Base-by-base conservation (phyloP, 495 filamentous ascomycete species). In the Aspergillus nanangensis region DNA sequence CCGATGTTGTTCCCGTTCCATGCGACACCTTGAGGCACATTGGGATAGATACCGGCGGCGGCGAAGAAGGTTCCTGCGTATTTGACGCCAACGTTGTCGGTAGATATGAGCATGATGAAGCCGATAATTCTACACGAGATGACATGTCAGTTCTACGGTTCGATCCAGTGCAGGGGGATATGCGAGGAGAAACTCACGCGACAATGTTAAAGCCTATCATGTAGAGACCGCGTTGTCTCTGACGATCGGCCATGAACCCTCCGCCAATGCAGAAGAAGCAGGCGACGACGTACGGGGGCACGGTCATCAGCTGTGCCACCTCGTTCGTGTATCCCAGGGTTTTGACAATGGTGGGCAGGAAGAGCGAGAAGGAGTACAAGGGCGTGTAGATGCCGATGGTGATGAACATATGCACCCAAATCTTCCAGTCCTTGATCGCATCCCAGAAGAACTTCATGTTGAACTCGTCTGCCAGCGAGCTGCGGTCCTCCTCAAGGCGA, bases 331-430 rank as follows among this genome's bases (percentile, higher is more conserved):
- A 76, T 2, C 74, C 75, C 50, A 78, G 67, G 35, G 48, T 57
- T 32, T 59, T 60, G 41, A 78, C 70, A 46, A 80, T 79, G 11
- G 74, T 75, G n/a, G 76, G 76, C 20, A 74, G 56, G 47, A 72
- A 75, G 7, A 74, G 62, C 10, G 66, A 69, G 48, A 68, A 67
- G 3, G 63, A 66, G 57, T 71, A 72, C 8, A 50, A 25, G 0
- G 45, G 41, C 24, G 45, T 49, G 48, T 51, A 51, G 29, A 51
- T 43, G 5, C 48, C 48, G n/a, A 45, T 31, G 27, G 48, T 51
- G 37, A 51, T 42, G 42, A 51, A 51, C 48, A 51, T 51, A 29
- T 51, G 48, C 15, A 52, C 39, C 38, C 44, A 52, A 23, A 47
- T 47, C 31, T 52, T 52, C 44, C 49, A 47, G 32, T 52, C 49